Evolutionary conservation across 805 yeast genomes (phyloP).

Genomic region (Scheffersomyces ergatensis): DNA sequence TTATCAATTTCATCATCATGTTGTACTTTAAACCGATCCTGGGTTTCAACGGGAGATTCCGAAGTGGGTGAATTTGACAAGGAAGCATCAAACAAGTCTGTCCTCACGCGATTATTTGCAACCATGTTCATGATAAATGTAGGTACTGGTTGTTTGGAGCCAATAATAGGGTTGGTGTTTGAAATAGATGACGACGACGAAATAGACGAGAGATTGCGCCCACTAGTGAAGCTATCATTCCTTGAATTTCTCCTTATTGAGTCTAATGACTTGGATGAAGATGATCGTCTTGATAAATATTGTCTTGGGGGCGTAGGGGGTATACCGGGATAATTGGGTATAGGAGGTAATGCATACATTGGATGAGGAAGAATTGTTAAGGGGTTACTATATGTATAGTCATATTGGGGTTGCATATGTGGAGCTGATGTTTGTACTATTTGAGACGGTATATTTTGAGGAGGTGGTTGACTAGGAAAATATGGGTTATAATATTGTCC

Average conservation of each 20-base stretch:
- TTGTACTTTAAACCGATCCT: neutral
- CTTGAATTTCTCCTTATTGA: slow-evolving; percentile 8
- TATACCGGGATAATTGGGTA: neutral
- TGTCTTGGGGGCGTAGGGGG: neutral
- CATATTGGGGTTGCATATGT: neutral
- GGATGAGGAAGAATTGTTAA: neutral
- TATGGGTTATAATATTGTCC: neutral
- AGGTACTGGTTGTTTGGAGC: slow-evolving; percentile 15
- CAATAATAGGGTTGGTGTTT: neutral
- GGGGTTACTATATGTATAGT: neutral
- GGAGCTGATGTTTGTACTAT: neutral
- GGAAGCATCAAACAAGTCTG: neutral
- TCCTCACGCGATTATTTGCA: neutral
- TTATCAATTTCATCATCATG: neutral
- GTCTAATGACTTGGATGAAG: slow-evolving; percentile 11
- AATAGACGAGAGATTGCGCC: slow-evolving; percentile 4
- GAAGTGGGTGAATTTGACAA: neutral
- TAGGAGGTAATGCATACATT: neutral
- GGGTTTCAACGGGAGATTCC: neutral
- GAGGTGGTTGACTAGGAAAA: neutral
- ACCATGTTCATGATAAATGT: slow-evolving; percentile 27
- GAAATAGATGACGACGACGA: neutral
- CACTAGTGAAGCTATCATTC: slow-evolving; percentile 5
- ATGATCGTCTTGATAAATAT: slow-evolving; percentile 4
- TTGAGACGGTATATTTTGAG: neutral